Base-by-base conservation (phyloP, 306 rosid genomes). In the Albizia julibrissin region DNA sequence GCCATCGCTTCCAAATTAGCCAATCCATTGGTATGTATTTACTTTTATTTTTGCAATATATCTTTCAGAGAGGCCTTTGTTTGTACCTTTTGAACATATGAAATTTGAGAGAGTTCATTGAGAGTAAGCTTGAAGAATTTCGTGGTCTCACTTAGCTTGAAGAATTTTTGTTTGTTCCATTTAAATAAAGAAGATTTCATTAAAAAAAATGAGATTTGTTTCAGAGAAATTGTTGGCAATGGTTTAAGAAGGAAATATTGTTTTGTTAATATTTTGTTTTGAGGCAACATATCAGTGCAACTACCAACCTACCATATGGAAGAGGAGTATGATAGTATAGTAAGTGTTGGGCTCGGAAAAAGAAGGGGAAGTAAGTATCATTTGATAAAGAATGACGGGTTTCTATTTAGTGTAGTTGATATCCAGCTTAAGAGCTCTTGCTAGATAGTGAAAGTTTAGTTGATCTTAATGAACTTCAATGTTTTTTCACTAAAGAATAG, bases 1-100 rank as follows among this genome's bases (percentile, higher is more conserved):
- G 92, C 85, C 47, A 81, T 91, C 78, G 96, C 99, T 66, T 91
- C 94, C 62, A 91, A 88, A 64, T 76, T 93, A 85, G 87, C 86
- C 47, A 79, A 86, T 75, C 82, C 61, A 0, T 65, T 29, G 87
- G 98, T 92, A 82, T 10, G 90, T 82, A 66, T 79, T 79, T 80
- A 66, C 74, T 40, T 15, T 42, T 47, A 37, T 73, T 42, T 66
- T 84, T 34, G 34, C 75, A 73, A 56, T 54, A n/a, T 77, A 73
- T 74, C 66, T 72, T 59, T 42, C 42, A 66, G 80, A 49, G 74
- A 71, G 50, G 19, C 58, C 26, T 72, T 76, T 22, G 50, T 52
- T 76, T 56, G 27, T 56, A 19, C 62, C 62, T 21, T 21, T 19
- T 56, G n/a, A 56, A 8, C 62, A 8, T n/a, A 16, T 56, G 24